Base-by-base conservation (phyloP, 257 asterid genomes). In the Misopates orontium region DNA sequence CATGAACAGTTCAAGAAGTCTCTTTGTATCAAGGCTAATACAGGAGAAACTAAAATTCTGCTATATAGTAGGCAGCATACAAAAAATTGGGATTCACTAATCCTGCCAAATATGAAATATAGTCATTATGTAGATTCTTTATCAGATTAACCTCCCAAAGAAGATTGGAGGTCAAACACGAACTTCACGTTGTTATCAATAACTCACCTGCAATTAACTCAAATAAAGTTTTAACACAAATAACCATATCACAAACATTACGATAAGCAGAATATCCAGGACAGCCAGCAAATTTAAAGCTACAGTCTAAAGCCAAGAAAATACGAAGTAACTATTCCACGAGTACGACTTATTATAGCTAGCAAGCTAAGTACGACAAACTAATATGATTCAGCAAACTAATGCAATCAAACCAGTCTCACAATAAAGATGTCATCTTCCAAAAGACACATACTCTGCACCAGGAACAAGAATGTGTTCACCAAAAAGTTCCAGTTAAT, bases 331-430 rank as follows among this genome's bases (percentile, higher is more conserved):
- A 79, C 80, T 67, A 78, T 66, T 77, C 79, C 80, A 77, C 67
- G 64, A 79, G 70, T 65, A 81, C 78, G 80, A 83, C 80, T 87
- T 80, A 77, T 87, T 82, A 71, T 61, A 68, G 73, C 87, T 78
- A 83, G 77, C 81, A 76, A 75, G 77, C 75, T 58, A 83, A 75
- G 68, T 31, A 79, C 57, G 21, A 62, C 74, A 86, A 73, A 71
- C 84, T 77, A 80, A 73, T 67, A 63, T 59, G 64, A 76, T 57
- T 74, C 76, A 74, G 48, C 68, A 64, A 68, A 68, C 72, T 67
- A 56, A 48, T 71, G 83, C 85, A 83, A 85, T 76, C 85, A 36
- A 36, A 36, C 11, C 87, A 82, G 81, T 68, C 79, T 68, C 67
- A 69, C 62, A 63, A n/a, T 58, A 73, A 66, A 58, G 70, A 69